These are phyloP conservation scores for Linderniella brevidens DNA, from an alignment of 257 asterid species.

Conservation along the genomic window DNA sequence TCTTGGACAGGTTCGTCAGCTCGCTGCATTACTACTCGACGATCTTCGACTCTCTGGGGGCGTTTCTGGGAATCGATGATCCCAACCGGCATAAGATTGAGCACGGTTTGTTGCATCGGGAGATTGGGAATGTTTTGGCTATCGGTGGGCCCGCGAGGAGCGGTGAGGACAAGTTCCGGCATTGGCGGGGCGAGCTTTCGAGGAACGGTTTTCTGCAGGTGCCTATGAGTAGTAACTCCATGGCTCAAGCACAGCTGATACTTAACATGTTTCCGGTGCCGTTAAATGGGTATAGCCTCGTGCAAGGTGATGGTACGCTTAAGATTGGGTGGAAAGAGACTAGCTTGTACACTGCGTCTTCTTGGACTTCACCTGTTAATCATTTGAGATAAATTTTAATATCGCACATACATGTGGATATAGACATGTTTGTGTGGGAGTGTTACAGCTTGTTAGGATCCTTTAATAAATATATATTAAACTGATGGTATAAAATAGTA, in stretches of 20 bases:
- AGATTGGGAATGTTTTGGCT: conserved; percentile 59
- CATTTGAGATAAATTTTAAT: too few relatives aligned
- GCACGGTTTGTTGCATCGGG: conserved; percentile 38
- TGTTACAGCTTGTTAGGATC: too few relatives aligned
- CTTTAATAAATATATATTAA: too few relatives aligned
- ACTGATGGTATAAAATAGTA: too few relatives aligned
- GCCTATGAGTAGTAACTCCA: conserved; percentile 46
- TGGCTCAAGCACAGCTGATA: conserved; percentile 74
- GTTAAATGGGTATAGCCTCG: conserved; percentile 43
- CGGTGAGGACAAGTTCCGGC: conserved; percentile 60
- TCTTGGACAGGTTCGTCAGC: conserved; percentile 64
- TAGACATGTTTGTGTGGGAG: too few relatives aligned
- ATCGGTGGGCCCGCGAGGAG: conserved; percentile 78
- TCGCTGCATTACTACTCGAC: conserved; percentile 73
- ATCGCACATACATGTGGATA: too few relatives aligned
- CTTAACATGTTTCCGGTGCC: conserved; percentile 49
- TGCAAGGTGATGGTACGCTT: conserved; percentile 71
- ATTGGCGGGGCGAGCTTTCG: conserved; percentile 51
- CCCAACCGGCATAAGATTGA: conserved; percentile 34
- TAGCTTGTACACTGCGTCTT: conserved; percentile 61
- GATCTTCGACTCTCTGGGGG: conserved; percentile 58
- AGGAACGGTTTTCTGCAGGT: conserved; percentile 44
- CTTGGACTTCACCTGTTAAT: conserved; percentile 42
- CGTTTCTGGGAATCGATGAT: conserved; percentile 28
- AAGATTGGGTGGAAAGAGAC: conserved; percentile 81